Base-by-base conservation (phyloP, 2,329 filamentous ascomycete genomes). In the Colletotrichum sidae region DNA sequence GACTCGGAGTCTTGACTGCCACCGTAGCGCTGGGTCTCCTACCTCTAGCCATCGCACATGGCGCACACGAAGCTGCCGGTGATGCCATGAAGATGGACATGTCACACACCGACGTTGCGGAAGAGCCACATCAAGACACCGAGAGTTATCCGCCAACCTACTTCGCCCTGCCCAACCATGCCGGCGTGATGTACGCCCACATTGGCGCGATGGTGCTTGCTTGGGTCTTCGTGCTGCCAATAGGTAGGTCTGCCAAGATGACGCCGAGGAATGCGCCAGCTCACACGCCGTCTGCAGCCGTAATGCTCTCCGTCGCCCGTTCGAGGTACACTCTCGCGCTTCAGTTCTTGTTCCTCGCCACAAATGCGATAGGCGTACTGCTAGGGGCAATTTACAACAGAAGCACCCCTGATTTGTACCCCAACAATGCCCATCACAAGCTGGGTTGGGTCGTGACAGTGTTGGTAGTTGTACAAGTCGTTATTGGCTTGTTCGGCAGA, bases 371-470 rank as follows among this genome's bases (percentile, higher is more conserved):
- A 2, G 92, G 90, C 15, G 70, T 94, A 33, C 72, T 92, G 12
- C 75, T 92, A 34, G 88, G 87, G 8, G 84, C 87, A 54, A 80
- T 93, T 39, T 97, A 97, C 81, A 93, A 96, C 75, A 84, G 86
- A 63, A 88, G 86, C 68, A 97, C 93, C 0, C 93, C 94, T 1
- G 92, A 97, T 73, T 81, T 97, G 25, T 97, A 97, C 75, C 89
- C 89, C 38, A 90, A 92, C 74, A 97, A 97, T 74, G 87, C 91
- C n/a, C 94, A 97, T 76, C 90, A 94, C 80, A 94, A 92, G 76
- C 85, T 95, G 47, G 94, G 94, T 59, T 98, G 95, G 95, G 83
- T 92, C 46, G 84, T 91, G 37, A 95, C 91, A 3, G 91, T 88
- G 83, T 82, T 94, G 4, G 83, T 92, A 10, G 84, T 83, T 56